Base-by-base conservation (phyloP, 2,329 filamentous ascomycete genomes). In the Penicillium carneum region DNA sequence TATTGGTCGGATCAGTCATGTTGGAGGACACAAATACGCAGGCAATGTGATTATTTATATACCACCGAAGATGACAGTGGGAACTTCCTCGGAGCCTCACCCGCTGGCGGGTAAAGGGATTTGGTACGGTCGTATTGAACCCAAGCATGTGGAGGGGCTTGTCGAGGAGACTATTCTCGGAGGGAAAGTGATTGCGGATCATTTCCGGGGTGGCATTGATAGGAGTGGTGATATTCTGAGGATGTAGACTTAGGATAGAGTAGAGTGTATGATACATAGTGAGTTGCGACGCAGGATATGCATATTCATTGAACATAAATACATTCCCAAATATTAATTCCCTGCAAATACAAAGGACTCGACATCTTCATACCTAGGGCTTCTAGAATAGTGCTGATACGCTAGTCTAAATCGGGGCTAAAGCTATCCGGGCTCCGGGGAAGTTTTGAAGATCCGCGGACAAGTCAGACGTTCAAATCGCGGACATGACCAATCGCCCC, bases 21-120 rank as follows among this genome's bases (percentile, higher is more conserved):
- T 97, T 14, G 94, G 94, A 23, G 94, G 94, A 0, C 94, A 98
- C 81, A 97, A 97, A 82, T 98, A 95, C 80, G 90, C 90, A 39
- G 94, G 94, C 42, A 98, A 98, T 73, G 87, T 97, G 68, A 91
- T 98, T 81, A 82, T 98, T 0, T 98, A 98, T 77, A 85, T 80
- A 11, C 77, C 78, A 2, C 74, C 74, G 1, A 68, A 67, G 14
- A 72, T 78, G 69, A 72, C 56, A 38, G 48, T 67, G 12, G 64
- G 62, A n/a, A 46, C 45, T 33, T 63, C 62, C 18, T 64, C 63
- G 23, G 60, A 57, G n/a, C 55, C 61, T 53, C 73, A 76, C 60
- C 74, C 77, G 48, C 70, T 80, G 67, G 76, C 78, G 10, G 78
- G 78, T 5, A 79, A 74, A 62, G 77, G 78, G 0, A 94, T 97